Percentiles rank a stretch among this genome's conserved stretches.
These are phyloP conservation scores for Termitomyces sp. DNA, from an alignment of 768 basidiomycete genomes.

Conservation along the genomic window DNA sequence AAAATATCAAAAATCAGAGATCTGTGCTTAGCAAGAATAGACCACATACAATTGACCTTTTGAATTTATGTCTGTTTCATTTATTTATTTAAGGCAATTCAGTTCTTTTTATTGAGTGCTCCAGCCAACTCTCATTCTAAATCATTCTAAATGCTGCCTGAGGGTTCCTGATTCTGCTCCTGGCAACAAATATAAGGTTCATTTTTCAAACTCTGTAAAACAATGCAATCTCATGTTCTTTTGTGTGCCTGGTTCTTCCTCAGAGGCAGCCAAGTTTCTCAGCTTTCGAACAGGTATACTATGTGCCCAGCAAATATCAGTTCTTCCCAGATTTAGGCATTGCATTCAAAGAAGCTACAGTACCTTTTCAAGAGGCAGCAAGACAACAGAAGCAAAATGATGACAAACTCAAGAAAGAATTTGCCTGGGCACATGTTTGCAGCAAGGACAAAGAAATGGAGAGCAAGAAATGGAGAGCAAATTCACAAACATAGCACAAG, in stretches of 20 bases:
- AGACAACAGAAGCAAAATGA: slow-evolving; percentile 65
- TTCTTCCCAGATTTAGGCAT: slow-evolving; percentile 71
- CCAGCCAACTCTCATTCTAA: slow-evolving; percentile 27
- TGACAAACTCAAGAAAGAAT: slow-evolving; percentile 71
- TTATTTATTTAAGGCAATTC: slow-evolving; percentile 84
- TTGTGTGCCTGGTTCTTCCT: slow-evolving; percentile 74
- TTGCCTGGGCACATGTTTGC: slow-evolving; percentile 85
- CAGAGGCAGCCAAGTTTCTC: slow-evolving; percentile 85
- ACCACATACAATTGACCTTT: no score
- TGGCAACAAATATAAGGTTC: slow-evolving; percentile 84
- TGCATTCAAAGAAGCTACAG: slow-evolving; percentile 51
- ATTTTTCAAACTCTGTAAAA: background rate
- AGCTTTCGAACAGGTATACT: slow-evolving; percentile 86
- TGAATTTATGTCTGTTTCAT: no score
- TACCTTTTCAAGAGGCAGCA: slow-evolving; percentile 67
- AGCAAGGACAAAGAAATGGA: slow-evolving; percentile 59
- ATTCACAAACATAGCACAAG: slow-evolving; percentile 30
- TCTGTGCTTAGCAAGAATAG: no score
- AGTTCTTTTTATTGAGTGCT: background rate
- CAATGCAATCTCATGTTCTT: background rate
- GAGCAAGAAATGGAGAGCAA: slow-evolving; percentile 21
- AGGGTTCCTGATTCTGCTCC: slow-evolving; percentile 85
- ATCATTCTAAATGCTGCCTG: slow-evolving; percentile 60
- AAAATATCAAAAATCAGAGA: no score
- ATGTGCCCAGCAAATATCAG: slow-evolving; percentile 70